Base-by-base conservation (phyloP, 73 alveolate species). In the Paramecium sexaurelia region DNA sequence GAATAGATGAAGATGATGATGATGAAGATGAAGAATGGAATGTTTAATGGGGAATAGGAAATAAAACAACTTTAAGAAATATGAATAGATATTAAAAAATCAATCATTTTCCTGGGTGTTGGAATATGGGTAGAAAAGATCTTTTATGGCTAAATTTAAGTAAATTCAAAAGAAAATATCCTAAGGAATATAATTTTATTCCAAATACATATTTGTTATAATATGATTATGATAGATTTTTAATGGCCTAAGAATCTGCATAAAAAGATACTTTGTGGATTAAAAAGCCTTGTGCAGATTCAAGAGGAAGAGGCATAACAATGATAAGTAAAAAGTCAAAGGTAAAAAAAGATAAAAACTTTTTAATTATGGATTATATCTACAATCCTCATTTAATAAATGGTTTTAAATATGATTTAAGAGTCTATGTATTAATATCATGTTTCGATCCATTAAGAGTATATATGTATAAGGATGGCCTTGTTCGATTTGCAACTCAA, bases 301-400 rank as follows among this genome's bases (percentile, higher is more conserved):
- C 99, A 8, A 95, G 99, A 85, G 99, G 99, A 9, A 95, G 99
- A 89, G 99, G 99, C 0, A 96, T 98, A 39, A 95, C 91, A 41
- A 92, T 98, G 55, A 57, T 98, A 2, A 92, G 94, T 35, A 94
- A 92, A 85, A 97, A 92, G 85, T 93, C 97, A 10, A 96, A 94
- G 88, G 92, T 94, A 10, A 83, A 85, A 75, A 87, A 57, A 66
- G 94, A 82, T 29, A 47, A 84, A n/a, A 91, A 78, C 57, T 40
- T 73, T 36, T 78, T 97, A 83, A 95, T 96, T 7, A 91, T 95
- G 85, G 92, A 94, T 22, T 97, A 97, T 85, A 95, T 97, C 37
- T 92, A 92, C 32, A 96, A 95, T 36, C 99, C 99, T 8, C 99
- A 96, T 89, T 86, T 94, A 55, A 85, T 97, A 2, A 96, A 97